These are phyloP conservation scores for Paracoccidioides lutzii DNA, from an alignment of 2,329 filamentous ascomycete species.

Conservation along the genomic window DNA sequence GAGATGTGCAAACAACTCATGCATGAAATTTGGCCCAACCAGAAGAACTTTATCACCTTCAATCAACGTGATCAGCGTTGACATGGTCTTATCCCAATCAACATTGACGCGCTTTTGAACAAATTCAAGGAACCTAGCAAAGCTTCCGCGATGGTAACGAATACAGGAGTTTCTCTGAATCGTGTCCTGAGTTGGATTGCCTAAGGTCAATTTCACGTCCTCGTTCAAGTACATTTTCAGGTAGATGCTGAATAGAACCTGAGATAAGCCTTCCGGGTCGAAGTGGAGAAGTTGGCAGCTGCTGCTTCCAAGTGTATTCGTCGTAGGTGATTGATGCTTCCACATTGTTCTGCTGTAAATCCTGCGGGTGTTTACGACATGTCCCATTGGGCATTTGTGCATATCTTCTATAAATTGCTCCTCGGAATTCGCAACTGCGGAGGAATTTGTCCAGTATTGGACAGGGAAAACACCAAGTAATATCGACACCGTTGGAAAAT, in stretches of 20 bases:
- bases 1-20: constrained; percentile 19
- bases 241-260: constrained; percentile 33
- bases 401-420: constrained; percentile 22
- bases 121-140: constrained; percentile 16
- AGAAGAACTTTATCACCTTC: constrained; percentile 8
- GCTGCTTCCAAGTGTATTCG: constrained; percentile 9
- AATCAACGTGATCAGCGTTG: constrained; percentile 8
- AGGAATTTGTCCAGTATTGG: constrained; percentile 39
- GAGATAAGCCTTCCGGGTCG: constrained; percentile 27
- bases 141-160: constrained; percentile 16
- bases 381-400: constrained; percentile 7
- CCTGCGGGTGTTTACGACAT: constrained; percentile 14
- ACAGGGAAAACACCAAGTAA: constrained; percentile 40
- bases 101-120: constrained; percentile 13
- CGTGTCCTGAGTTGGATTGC: constrained; percentile 1
- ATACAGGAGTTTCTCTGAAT: constrained; percentile 4
- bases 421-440: constrained; percentile 16
- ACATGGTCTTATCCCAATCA: constrained; percentile 11
- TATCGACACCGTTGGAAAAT: constrained; percentile 36
- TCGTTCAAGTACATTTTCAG: constrained; percentile 35
- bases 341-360: constrained; percentile 10
- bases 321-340: constrained; percentile 7
- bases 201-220: constrained; percentile 13
- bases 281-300: constrained; percentile 13
- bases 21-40: constrained; percentile 14